A percentile compares a stretch with the other conserved stretches of the same genome.
phyloP scores from a whole-genome alignment of 345 rosid species.

The Murraya paniculata region DNA sequence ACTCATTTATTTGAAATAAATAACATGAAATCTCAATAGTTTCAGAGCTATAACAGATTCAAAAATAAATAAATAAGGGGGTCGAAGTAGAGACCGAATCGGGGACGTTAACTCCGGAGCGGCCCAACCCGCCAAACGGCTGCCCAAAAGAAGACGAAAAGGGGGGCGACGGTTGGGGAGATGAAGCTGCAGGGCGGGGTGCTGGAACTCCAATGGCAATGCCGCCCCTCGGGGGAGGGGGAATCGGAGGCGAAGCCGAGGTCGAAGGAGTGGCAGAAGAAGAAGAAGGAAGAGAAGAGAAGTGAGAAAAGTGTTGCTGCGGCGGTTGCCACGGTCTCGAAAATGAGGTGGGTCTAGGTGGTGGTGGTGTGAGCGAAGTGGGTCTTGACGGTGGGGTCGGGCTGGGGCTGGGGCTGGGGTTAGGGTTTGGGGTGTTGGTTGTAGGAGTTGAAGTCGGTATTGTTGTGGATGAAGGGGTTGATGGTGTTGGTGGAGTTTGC shows the following conservation, averaged over 20 bases:
- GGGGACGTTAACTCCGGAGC: constrained; percentile 41
- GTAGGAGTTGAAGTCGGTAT: constrained; percentile 30
- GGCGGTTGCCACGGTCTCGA: constrained; percentile 77
- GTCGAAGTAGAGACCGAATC: constrained; percentile 45
- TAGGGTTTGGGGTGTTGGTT: constrained; percentile 26
- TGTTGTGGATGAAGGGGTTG: constrained; percentile 20
- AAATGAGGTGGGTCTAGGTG: constrained; percentile 31
- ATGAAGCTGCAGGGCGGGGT: constrained; percentile 40
- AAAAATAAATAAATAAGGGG: constrained; percentile 40
- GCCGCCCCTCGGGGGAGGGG: constrained; percentile 50
- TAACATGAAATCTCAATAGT: not conserved
- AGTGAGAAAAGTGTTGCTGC: constrained; percentile 56
- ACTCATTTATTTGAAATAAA: not conserved
- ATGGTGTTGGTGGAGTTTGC: not conserved
- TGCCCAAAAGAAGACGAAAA: constrained; percentile 69
- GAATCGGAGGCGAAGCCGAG: constrained; percentile 36
- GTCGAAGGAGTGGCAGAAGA: constrained; percentile 38
- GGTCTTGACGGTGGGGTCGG: constrained; percentile 30
- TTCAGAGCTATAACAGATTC: not conserved
- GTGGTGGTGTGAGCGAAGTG: constrained; percentile 26
- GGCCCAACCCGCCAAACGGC: constrained; percentile 56
- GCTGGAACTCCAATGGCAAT: constrained; percentile 75
- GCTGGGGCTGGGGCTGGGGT: constrained; percentile 22
- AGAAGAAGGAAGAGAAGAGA: constrained; percentile 37
- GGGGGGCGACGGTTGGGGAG: constrained; percentile 41